phyloP scores from a whole-genome alignment of 192 early-diverging fungal species.

The Coemansia sp. region DNA sequence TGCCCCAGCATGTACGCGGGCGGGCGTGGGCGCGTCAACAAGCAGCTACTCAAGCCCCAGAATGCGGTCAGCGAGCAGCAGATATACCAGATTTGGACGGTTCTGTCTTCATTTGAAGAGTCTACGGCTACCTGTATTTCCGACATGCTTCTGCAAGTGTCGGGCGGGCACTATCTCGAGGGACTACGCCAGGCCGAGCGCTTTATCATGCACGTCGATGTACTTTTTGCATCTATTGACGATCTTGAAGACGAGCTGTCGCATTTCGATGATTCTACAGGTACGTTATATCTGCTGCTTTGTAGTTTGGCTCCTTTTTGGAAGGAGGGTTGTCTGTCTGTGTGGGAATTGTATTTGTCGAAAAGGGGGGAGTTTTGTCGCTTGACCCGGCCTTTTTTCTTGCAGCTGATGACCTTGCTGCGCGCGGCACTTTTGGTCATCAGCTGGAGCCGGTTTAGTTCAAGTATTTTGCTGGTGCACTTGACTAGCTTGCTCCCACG shows the following conservation, averaged over 20 bases:
- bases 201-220: constrained; percentile 92
- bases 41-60: constrained; percentile 50
- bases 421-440: not conserved
- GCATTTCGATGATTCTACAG: constrained; percentile 65
- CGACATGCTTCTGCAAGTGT: constrained; percentile 91
- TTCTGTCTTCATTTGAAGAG: constrained; percentile 95
- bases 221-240: constrained; percentile 88
- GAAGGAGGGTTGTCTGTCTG: not conserved
- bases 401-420: constrained; percentile 1
- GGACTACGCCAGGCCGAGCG: constrained; percentile 79
- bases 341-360: not conserved
- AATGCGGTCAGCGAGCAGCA: constrained; percentile 73
- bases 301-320: not conserved
- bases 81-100: constrained; percentile 85
- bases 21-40: constrained; percentile 47
- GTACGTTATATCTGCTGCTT: constrained; percentile 27
- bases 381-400: not conserved
- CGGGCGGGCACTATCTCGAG: constrained; percentile 79
- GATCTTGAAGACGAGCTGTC: constrained; percentile 75
- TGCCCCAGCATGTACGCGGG: constrained; percentile 52
- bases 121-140: constrained; percentile 93
- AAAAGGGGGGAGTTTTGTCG: not conserved
- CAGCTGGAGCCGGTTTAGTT: constrained; percentile 2
- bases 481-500: constrained; percentile 6
- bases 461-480: not conserved